Evolutionary conservation across 2,329 filamentous ascomycete genomes (phyloP).

Genomic region (Fulvia fulva): DNA sequence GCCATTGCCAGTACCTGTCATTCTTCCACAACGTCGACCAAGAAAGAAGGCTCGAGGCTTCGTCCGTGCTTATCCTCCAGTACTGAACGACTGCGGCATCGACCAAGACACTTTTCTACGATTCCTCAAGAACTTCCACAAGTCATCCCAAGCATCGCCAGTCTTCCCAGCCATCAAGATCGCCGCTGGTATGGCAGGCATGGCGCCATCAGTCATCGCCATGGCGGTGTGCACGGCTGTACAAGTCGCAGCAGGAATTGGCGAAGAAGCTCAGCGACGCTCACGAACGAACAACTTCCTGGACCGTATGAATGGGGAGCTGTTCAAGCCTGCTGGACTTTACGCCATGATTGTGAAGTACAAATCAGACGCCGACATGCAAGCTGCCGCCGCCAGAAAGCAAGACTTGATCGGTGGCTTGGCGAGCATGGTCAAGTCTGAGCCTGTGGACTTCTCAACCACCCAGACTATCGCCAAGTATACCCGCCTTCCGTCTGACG

Average conservation of each 20-base stretch:
- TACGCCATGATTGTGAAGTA: slow-evolving; percentile 50
- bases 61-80: slow-evolving; percentile 51
- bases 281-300: slow-evolving; percentile 52
- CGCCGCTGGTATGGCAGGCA: slow-evolving; percentile 35
- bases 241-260: slow-evolving; percentile 41
- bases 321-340: slow-evolving; percentile 56
- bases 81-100: slow-evolving; percentile 46
- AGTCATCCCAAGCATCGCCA: slow-evolving; percentile 39
- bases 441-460: slow-evolving; percentile 36
- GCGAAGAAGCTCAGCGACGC: slow-evolving; percentile 37
- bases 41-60: slow-evolving; percentile 49
- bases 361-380: slow-evolving; percentile 24
- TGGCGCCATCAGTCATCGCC: slow-evolving; percentile 40
- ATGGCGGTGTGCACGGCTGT: slow-evolving; percentile 44
- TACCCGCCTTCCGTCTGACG: slow-evolving; percentile 3
- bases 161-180: slow-evolving; percentile 27
- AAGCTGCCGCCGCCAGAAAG: slow-evolving; percentile 1
- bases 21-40: slow-evolving; percentile 52
- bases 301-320: slow-evolving; percentile 52
- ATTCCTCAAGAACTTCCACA: slow-evolving; percentile 48
- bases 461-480: slow-evolving; percentile 32
- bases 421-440: slow-evolving; percentile 16
- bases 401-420: not conserved
- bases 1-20: slow-evolving; percentile 44
- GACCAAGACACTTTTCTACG: slow-evolving; percentile 47